Percentiles rank a stretch among this genome's conserved stretches.
Conservation (phyloP, 352 stramenopile species). For the Globisporangium recalcitrans region DNA sequence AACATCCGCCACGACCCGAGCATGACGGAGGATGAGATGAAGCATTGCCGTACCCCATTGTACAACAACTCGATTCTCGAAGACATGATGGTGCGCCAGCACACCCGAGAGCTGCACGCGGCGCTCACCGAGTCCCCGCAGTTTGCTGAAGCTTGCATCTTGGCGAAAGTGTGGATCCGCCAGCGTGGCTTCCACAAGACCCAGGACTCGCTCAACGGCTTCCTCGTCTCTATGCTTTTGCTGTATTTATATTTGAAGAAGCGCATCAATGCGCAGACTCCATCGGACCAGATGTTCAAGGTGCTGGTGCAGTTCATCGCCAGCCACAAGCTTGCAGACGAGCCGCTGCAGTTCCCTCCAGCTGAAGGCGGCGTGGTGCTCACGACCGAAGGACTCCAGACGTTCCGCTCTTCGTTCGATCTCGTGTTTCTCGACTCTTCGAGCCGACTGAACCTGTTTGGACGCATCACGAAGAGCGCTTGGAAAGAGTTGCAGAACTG, state of each 20-base stretch:
- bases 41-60: constrained; percentile 63
- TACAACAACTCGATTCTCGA: constrained; percentile 92
- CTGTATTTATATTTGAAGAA: constrained; percentile 78
- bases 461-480: constrained; percentile 51
- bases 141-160: constrained; percentile 72
- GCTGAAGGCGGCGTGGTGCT: constrained; percentile 46
- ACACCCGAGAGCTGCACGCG: constrained; percentile 78
- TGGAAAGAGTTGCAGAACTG: constrained; percentile 67
- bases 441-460: constrained; percentile 71
- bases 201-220: constrained; percentile 81
- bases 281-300: constrained; percentile 85
- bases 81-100: constrained; percentile 81
- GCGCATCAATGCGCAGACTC: constrained; percentile 58
- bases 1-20: constrained; percentile 79
- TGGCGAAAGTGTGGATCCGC: constrained; percentile 86
- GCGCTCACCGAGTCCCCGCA: constrained; percentile 54
- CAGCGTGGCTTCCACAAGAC: constrained; percentile 76
- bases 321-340: constrained; percentile 54
- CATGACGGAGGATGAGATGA: constrained; percentile 71
- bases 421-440: constrained; percentile 78
- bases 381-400: constrained; percentile 58
- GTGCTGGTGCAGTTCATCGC: constrained; percentile 80
- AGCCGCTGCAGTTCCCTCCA: constrained; percentile 64
- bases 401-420: constrained; percentile 62
- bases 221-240: constrained; percentile 79